Percentiles rank a stretch among this genome's conserved stretches.
Conservation (phyloP, 331 rosid genomes). For the Rhamnella rubrinervis region DNA sequence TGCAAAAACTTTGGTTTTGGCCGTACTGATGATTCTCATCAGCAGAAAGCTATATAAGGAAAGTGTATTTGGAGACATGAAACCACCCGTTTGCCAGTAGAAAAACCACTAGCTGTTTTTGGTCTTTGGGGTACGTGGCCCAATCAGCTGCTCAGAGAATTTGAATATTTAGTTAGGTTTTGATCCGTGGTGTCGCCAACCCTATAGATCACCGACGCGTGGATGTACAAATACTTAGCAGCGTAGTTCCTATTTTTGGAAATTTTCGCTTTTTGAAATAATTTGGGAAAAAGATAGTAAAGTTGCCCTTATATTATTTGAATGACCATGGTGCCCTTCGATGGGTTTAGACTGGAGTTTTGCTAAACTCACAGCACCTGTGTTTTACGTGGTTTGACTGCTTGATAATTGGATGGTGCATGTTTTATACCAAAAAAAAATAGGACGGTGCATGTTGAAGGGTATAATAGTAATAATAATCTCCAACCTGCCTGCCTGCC, state of each 20-base stretch:
- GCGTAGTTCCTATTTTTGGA: slow-evolving; percentile 43
- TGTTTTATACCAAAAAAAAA: too few relatives aligned
- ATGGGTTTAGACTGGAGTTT: neutral
- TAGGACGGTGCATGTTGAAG: too few relatives aligned
- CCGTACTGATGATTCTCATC: slow-evolving; percentile 44
- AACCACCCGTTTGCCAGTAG: slow-evolving; percentile 15
- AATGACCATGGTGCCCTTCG: slow-evolving; percentile 3
- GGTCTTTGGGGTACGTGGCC: slow-evolving; percentile 39
- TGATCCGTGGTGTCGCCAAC: slow-evolving; percentile 26
- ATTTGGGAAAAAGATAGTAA: neutral
- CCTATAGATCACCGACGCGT: slow-evolving; percentile 63
- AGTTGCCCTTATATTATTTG: neutral
- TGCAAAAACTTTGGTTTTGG: slow-evolving; percentile 10
- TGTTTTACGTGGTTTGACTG: neutral
- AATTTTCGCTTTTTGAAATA: slow-evolving; percentile 24
- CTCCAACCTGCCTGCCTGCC: neutral
- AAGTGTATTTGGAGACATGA: slow-evolving; percentile 41
- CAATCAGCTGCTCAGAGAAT: slow-evolving; percentile 25
- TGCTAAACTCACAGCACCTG: slow-evolving; percentile 1
- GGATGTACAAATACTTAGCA: slow-evolving; percentile 28
- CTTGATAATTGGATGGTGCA: neutral
- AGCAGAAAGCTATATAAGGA: slow-evolving; percentile 65
- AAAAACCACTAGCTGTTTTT: slow-evolving; percentile 41
- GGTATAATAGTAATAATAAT: too few relatives aligned
- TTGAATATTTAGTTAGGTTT: slow-evolving; percentile 6